phyloP scores from a whole-genome alignment of 1,284 basidiomycete genomes.

The Ustanciosporium gigantosporum region DNA sequence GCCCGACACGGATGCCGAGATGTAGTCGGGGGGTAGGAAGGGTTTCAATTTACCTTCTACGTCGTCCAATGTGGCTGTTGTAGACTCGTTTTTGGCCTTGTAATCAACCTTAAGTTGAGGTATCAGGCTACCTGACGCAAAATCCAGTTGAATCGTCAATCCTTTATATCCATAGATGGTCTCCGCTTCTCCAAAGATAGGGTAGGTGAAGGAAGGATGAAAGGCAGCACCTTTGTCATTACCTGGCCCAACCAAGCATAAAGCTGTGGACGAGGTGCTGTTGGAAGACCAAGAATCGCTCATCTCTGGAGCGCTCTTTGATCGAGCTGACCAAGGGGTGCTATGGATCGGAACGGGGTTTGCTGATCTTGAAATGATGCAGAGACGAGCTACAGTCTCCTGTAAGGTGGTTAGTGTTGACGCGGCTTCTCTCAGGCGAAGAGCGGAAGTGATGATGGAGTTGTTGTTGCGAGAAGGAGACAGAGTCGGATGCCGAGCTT shows the following conservation, averaged over 20 bases:
- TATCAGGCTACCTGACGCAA: conserved; percentile 82
- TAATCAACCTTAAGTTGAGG: conserved; percentile 59
- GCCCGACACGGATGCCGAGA: conserved; percentile 13
- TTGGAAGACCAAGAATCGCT: conserved; percentile 47
- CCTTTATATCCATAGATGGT: conserved; percentile 91
- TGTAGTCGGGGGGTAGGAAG: conserved; percentile 74
- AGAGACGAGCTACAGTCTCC: too few species aligned
- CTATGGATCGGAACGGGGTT: too few species aligned
- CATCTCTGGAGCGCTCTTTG: too few species aligned
- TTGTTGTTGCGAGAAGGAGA: too few species aligned
- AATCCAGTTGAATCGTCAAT: conserved; percentile 69
- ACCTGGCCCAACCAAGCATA: conserved; percentile 44
- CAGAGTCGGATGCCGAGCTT: too few species aligned
- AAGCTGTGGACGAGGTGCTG: conserved; percentile 46
- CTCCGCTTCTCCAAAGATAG: conserved; percentile 84
- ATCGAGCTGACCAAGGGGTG: too few species aligned
- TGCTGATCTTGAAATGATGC: too few species aligned
- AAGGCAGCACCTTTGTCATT: conserved; percentile 34
- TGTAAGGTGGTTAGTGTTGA: too few species aligned
- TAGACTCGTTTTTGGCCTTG: conserved; percentile 49
- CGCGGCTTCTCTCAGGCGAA: too few species aligned
- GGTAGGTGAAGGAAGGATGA: conserved; percentile 56
- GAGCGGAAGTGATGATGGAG: too few species aligned
- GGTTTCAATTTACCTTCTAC: conserved; percentile 76
- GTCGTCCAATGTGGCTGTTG: conserved; percentile 78